Percentiles rank a stretch among this genome's conserved stretches.
phyloP scores from a whole-genome alignment of 805 yeast species.

The Dipodascus geniculatus region DNA sequence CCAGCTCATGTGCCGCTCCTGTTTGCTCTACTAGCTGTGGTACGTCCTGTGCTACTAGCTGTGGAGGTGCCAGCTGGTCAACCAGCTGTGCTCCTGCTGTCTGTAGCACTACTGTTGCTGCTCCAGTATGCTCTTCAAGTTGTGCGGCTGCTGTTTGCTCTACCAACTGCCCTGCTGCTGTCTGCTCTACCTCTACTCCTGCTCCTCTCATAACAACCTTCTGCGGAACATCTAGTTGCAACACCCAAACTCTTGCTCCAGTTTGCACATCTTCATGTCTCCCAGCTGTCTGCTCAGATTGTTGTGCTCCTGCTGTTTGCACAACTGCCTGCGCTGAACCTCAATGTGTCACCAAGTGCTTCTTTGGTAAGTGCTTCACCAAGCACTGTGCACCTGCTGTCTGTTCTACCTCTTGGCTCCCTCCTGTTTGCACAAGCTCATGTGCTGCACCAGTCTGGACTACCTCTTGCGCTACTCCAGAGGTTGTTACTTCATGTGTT shows the following conservation, averaged over 20 bases:
- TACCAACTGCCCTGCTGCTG: neutral
- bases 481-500: neutral
- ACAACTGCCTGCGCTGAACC: neutral
- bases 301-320: neutral
- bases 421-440: neutral
- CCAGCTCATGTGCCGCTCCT: neutral
- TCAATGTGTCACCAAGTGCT: neutral
- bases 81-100: neutral
- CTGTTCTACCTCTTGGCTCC: neutral
- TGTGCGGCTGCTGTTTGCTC: neutral
- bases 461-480: neutral
- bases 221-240: neutral
- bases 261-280: too few species aligned
- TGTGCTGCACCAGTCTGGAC: neutral
- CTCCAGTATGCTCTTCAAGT: neutral
- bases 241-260: neutral
- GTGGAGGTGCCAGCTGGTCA: neutral
- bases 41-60: neutral
- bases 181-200: neutral
- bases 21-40: neutral
- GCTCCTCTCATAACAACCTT: neutral
- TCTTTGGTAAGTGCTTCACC: neutral
- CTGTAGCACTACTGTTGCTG: neutral
- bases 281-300: too few species aligned
- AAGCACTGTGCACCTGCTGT: neutral